These are phyloP conservation scores for Botryosphaeria dothidea DNA, from an alignment of 2,329 filamentous ascomycete species.

Conservation along the genomic window DNA sequence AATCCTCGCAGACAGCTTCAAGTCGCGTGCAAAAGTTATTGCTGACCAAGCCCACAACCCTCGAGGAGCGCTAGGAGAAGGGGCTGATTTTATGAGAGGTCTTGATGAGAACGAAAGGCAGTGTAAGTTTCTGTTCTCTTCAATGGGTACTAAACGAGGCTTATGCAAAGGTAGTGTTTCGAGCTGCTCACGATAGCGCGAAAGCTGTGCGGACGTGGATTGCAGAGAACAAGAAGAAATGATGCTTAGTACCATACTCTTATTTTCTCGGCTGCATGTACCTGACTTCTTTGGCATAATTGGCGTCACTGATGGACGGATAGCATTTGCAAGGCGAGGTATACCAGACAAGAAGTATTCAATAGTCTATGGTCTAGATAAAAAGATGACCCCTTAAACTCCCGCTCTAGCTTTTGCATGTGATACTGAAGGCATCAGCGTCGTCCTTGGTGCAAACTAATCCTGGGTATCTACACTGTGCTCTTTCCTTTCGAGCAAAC, in stretches of 20 bases:
- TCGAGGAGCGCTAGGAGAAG: conserved; percentile 64
- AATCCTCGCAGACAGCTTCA: conserved; percentile 69
- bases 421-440: not conserved
- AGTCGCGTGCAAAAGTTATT: conserved; percentile 76
- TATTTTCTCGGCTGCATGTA: no score
- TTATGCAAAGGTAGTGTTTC: conserved; percentile 41
- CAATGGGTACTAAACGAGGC: not conserved
- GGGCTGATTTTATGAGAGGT: conserved; percentile 81
- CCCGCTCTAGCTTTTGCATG: not conserved
- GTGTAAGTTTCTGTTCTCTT: conserved; percentile 43
- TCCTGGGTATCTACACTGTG: conserved; percentile 18
- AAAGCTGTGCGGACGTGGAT: conserved; percentile 49
- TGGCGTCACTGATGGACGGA: not conserved
- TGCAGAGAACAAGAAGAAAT: conserved; percentile 39
- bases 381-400: not conserved
- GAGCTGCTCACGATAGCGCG: conserved; percentile 50
- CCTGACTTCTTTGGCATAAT: not conserved
- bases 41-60: conserved; percentile 88
- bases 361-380: not conserved
- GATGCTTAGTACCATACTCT: no score
- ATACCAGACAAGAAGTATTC: not conserved
- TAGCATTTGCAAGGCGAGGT: not conserved
- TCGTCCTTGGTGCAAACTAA: conserved; percentile 9
- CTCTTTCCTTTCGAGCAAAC: not conserved
- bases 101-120: conserved; percentile 87